Evolutionary conservation across 257 asterid genomes (phyloP).

Genomic region (Solanum infundibuliforme): DNA sequence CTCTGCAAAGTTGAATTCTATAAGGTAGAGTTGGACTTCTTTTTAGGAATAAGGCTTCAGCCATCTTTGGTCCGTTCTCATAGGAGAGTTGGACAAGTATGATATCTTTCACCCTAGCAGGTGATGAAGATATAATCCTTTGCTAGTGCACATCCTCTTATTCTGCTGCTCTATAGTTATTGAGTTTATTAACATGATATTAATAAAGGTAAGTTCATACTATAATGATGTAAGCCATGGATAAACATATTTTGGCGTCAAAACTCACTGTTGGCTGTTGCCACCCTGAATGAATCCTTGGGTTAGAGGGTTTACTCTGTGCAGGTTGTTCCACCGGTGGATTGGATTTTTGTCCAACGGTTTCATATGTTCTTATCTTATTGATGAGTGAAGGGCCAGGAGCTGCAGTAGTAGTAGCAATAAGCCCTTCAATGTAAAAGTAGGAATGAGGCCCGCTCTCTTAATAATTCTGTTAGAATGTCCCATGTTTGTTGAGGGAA

Average conservation of each 20-base stretch:
- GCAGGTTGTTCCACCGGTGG: background rate
- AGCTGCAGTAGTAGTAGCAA: background rate
- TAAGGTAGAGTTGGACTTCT: background rate
- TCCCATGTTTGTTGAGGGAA: background rate
- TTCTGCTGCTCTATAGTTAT: background rate
- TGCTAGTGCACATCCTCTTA: background rate
- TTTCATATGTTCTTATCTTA: background rate
- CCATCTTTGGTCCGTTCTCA: background rate
- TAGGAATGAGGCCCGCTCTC: background rate
- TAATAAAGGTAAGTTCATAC: background rate
- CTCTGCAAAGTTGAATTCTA: background rate
- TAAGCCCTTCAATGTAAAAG: background rate
- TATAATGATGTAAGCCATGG: background rate
- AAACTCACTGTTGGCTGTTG: background rate
- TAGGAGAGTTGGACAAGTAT: background rate
- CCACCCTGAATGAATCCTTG: background rate
- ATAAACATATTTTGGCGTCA: background rate
- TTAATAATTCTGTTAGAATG: background rate
- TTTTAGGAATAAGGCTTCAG: background rate
- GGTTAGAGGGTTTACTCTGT: background rate
- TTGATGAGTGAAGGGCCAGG: background rate
- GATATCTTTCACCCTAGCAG: background rate
- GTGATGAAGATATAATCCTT: background rate
- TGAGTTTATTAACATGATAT: background rate
- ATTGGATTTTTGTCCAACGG: background rate